Conservation (phyloP, 139 green algal genomes). For the Marvania coccoides region DNA sequence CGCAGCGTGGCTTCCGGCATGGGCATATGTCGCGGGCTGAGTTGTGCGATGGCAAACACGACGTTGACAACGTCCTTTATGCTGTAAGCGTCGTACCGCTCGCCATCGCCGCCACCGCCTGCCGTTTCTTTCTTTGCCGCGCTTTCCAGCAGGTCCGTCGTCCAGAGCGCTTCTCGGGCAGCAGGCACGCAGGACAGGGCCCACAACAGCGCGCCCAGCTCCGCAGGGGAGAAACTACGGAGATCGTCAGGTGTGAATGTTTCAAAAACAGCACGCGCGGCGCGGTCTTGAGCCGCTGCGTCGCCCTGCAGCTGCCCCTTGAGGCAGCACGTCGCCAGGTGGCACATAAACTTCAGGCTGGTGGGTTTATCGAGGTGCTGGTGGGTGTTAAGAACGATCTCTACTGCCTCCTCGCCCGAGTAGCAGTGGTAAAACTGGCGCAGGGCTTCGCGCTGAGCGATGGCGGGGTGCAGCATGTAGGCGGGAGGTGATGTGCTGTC, state of each 20-base stretch:
- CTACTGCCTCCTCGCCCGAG: background rate
- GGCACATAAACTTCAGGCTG: slow-evolving; percentile 16
- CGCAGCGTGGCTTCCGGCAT: background rate
- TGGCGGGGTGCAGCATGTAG: too few species aligned
- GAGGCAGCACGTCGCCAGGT: slow-evolving; percentile 5
- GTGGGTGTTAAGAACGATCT: background rate
- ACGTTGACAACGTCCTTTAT: slow-evolving; percentile 15
- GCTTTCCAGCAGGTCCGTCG: background rate
- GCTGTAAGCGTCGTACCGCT: slow-evolving; percentile 5
- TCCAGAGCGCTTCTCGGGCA: background rate
- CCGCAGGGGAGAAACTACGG: background rate
- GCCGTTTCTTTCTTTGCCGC: background rate
- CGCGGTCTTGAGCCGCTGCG: background rate
- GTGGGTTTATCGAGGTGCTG: background rate
- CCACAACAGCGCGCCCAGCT: background rate
- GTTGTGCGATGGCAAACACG: background rate
- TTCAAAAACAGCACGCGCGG: background rate
- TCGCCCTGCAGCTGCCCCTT: slow-evolving; percentile 4
- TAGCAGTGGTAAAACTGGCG: slow-evolving; percentile 5
- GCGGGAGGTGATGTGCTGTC: too few species aligned
- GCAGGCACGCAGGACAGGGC: background rate
- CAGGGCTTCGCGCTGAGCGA: slow-evolving; percentile 13
- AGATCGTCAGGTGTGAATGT: too few species aligned
- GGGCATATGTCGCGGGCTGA: background rate
- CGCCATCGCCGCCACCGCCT: background rate